Evolutionary conservation across 257 asterid genomes (phyloP).

Genomic region (Eucommia ulmoides): DNA sequence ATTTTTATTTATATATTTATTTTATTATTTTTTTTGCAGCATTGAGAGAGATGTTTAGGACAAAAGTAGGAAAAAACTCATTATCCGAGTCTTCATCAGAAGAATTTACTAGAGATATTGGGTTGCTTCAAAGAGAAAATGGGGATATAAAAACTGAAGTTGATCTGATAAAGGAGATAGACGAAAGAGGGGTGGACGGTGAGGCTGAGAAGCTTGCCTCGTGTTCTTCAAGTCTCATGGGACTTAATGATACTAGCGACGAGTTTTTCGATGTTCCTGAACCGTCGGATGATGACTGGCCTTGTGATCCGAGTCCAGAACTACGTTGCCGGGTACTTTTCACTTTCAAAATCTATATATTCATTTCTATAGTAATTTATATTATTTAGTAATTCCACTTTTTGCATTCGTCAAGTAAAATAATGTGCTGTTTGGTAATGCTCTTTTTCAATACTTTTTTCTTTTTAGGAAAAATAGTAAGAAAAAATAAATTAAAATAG

Average conservation of each 20-base stretch:
- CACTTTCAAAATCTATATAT: not conserved
- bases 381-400: too few relatives aligned
- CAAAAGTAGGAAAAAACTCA: constrained; percentile 37
- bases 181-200: constrained; percentile 17
- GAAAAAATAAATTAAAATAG: too few relatives aligned
- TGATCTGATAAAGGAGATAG: constrained; percentile 12
- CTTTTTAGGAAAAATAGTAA: too few relatives aligned
- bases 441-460: too few relatives aligned
- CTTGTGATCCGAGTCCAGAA: constrained; percentile 23
- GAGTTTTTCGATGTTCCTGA: constrained; percentile 81
- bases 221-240: constrained; percentile 40
- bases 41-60: constrained; percentile 54
- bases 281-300: constrained; percentile 47
- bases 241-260: constrained; percentile 46
- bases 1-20: not conserved
- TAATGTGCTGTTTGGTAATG: too few relatives aligned
- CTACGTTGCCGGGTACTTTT: constrained; percentile 33
- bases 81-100: constrained; percentile 18
- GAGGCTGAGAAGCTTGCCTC: constrained; percentile 15
- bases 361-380: not conserved
- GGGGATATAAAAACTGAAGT: constrained; percentile 37
- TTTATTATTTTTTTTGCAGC: constrained; percentile 33
- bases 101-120: constrained; percentile 32
- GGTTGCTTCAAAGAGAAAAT: constrained; percentile 21
- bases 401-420: too few relatives aligned